Evolutionary conservation across 2,329 filamentous ascomycete genomes (phyloP), one percentile per base, ranked within the genome.

Genomic region (Ophiostoma tasmaniense): DNA sequence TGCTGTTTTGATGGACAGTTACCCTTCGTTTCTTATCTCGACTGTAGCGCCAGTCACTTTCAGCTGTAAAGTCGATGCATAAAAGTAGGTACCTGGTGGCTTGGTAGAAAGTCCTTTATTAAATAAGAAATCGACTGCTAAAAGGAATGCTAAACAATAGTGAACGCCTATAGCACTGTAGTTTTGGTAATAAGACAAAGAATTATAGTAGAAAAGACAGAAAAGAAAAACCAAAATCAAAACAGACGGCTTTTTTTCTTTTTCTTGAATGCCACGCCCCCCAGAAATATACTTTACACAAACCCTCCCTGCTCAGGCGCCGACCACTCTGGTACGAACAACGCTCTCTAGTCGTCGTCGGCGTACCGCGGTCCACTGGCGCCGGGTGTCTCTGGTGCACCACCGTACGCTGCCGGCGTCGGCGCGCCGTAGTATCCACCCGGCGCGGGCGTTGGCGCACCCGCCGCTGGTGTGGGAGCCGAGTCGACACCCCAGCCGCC

Each of bases 361-460:
- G 81, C 81, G 74, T 85, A 85, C 71, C 81, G 77, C 55, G 83
- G 84, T 17, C 83, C 84, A 66, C 84, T 85, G 3, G 85, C 86
- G 25, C 86, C 87, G 35, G 88, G 86, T 22, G 86, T 88, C 76
- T 87, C 87, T 1, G 85, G 81, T 35, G 82, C 81, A 14, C 82
- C 80, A 35, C 78, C 80, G 69, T 83, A 85, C 4, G 88, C 88
- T 1, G 86, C 87, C 70, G 87, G 87, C n/a, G 87, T 90, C 0
- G 87, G 86, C 28, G 87, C 88, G 37, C 84, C 81, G 70, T 86
- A 87, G 71, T 84, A 85, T 61, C 55, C 55, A 20, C 84, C 86
- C 0, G 87, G 88, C 33, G 86, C 88, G 0, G 90, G 90, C 0
- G 90, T 93, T 0, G 89, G 89, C 20, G 89, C 90, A 69, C 80